Conservation (phyloP, 2,329 filamentous ascomycete species). For the Cucurbitaria berberidis region DNA sequence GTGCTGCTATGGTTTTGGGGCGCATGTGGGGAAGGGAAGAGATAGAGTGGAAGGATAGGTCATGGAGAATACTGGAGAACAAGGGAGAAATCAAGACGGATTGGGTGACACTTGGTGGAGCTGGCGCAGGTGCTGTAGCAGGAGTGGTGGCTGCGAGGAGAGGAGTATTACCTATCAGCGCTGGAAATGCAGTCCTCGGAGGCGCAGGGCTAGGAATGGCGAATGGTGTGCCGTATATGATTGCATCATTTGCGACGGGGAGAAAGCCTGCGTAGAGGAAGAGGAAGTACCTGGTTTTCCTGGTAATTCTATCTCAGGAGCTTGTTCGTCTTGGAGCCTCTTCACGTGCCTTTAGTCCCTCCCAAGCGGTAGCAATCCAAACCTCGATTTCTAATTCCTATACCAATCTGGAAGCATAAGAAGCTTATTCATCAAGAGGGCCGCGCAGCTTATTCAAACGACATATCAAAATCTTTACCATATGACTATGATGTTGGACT, state of each 20-base stretch:
- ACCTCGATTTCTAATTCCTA: too few species aligned
- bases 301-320: too few species aligned
- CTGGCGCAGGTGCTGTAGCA: constrained; percentile 46
- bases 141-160: constrained; percentile 39
- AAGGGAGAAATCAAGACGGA: constrained; percentile 61
- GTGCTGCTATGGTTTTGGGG: constrained; percentile 52
- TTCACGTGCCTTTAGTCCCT: background rate
- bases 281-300: background rate
- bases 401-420: too few species aligned
- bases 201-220: constrained; percentile 58
- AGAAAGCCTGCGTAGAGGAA: constrained; percentile 13
- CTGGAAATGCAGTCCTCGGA: constrained; percentile 52
- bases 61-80: constrained; percentile 67
- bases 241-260: constrained; percentile 24
- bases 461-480: too few species aligned
- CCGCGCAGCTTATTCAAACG: too few species aligned
- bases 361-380: background rate
- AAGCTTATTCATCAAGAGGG: too few species aligned
- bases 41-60: constrained; percentile 69
- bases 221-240: constrained; percentile 56
- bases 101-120: constrained; percentile 60
- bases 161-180: constrained; percentile 30
- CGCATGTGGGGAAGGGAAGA: constrained; percentile 63
- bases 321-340: too few species aligned
- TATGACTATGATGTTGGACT: background rate